Evolutionary conservation across 2,329 filamentous ascomycete species (phyloP).

Genomic region (Penicillium sp.): DNA sequence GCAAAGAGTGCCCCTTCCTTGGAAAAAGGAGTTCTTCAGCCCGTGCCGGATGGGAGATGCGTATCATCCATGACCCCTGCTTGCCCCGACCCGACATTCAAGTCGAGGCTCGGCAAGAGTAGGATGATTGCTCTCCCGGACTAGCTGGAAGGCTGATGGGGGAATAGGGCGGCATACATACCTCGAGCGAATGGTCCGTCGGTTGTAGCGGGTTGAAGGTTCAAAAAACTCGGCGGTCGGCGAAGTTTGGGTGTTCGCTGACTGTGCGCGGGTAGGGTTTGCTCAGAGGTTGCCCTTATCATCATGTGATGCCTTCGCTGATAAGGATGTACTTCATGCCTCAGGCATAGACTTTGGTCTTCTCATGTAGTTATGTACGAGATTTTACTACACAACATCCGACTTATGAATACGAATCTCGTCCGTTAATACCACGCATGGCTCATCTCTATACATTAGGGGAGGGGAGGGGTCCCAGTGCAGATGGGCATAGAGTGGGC

Average conservation of each 20-base stretch:
- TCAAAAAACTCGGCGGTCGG: conserved; percentile 18
- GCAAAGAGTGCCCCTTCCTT: conserved; percentile 61
- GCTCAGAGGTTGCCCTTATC: conserved; percentile 26
- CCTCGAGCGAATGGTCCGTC: conserved; percentile 37
- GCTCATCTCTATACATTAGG: conserved; percentile 11
- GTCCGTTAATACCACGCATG: not conserved
- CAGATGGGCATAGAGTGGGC: conserved; percentile 3
- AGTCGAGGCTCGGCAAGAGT: conserved; percentile 3
- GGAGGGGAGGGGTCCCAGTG: not conserved
- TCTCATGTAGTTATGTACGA: not conserved
- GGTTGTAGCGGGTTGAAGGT: conserved; percentile 23
- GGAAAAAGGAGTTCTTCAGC: conserved; percentile 63
- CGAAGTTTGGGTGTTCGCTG: conserved; percentile 26
- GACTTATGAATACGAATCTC: not conserved
- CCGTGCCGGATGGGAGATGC: conserved; percentile 49
- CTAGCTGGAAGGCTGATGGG: conserved; percentile 40
- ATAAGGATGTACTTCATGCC: conserved; percentile 2
- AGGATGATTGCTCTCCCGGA: conserved; percentile 44
- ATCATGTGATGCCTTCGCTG: conserved; percentile 21
- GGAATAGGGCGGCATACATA: conserved; percentile 33
- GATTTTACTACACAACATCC: not conserved
- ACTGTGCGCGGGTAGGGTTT: conserved; percentile 34
- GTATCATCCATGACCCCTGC: conserved; percentile 37
- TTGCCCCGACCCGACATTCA: conserved; percentile 3
- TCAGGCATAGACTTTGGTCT: conserved; percentile 11